Conservation (phyloP, 164 flowering plant species). For the Buxus sempervirens region DNA sequence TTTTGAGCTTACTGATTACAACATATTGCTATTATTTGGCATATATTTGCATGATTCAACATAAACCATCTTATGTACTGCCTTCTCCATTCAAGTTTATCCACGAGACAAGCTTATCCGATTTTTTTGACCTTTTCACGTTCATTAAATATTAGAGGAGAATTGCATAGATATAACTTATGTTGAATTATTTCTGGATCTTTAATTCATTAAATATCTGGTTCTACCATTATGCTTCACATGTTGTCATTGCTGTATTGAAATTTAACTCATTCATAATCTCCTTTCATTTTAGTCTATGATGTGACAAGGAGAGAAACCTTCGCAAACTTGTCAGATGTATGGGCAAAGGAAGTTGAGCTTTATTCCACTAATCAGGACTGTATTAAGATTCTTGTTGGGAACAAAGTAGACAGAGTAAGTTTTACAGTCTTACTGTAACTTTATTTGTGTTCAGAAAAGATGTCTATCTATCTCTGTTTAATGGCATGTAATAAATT, state of each 20-base stretch:
- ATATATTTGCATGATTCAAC: background rate
- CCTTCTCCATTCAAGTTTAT: background rate
- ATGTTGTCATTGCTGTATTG: constrained; percentile 4
- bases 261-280: constrained; percentile 1
- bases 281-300: constrained; percentile 47
- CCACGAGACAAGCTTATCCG: background rate
- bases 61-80: background rate
- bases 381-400: constrained; percentile 79
- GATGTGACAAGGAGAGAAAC: constrained; percentile 87
- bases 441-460: background rate
- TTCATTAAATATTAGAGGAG: background rate
- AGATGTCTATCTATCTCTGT: background rate
- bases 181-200: background rate
- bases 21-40: no score
- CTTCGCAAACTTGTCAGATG: constrained; percentile 60
- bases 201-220: constrained; percentile 1
- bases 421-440: constrained; percentile 15
- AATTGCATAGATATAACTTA: background rate
- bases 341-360: constrained; percentile 81
- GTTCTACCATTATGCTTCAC: background rate
- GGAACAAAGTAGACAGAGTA: constrained; percentile 91
- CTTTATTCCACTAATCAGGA: constrained; percentile 70
- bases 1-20: background rate
- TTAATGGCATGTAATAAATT: background rate
- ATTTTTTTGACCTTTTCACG: background rate